A percentile compares a stretch with the other conserved stretches of the same genome.
These are phyloP conservation scores for Carex arenaria DNA, from an alignment of 202 grass and related monocot genomes.

Conservation along the genomic window DNA sequence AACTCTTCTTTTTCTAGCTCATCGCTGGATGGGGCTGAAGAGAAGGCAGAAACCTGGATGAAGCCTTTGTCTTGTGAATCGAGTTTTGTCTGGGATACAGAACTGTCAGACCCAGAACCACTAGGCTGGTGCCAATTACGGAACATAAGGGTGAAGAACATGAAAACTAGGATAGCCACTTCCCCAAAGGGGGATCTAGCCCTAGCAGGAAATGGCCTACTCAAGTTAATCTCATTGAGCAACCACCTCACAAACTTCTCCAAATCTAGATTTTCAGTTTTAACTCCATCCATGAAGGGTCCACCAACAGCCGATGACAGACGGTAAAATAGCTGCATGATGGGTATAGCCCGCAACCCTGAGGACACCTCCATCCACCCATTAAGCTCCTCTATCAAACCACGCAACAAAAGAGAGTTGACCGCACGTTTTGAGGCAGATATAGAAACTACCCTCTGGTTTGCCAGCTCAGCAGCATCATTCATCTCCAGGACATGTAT, in stretches of 20 bases:
- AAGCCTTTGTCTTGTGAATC: slow-evolving; percentile 73
- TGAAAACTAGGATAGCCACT: slow-evolving; percentile 93
- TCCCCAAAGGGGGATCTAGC: slow-evolving; percentile 76
- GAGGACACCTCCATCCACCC: slow-evolving; percentile 86
- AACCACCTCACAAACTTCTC: slow-evolving; percentile 98
- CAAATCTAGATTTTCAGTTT: slow-evolving; percentile 87
- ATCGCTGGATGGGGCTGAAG: slow-evolving; percentile 39
- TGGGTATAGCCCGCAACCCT: slow-evolving; percentile 76
- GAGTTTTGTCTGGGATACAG: slow-evolving; percentile 45
- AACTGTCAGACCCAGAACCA: slow-evolving; percentile 50
- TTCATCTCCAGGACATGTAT: slow-evolving; percentile 69
- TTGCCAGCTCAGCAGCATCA: slow-evolving; percentile 52
- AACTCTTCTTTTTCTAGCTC: slow-evolving; percentile 89
- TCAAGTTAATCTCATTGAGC: slow-evolving; percentile 83
- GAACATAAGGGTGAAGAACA: slow-evolving; percentile 99
- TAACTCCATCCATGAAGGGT: slow-evolving; percentile 94
- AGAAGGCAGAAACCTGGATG: slow-evolving; percentile 39
- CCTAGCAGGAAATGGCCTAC: slow-evolving; percentile 73
- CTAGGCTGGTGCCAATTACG: slow-evolving; percentile 99
- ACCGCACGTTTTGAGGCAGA: slow-evolving; percentile 85
- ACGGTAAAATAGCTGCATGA: slow-evolving; percentile 95
- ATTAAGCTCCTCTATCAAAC: slow-evolving; percentile 85
- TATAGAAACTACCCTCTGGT: slow-evolving; percentile 83
- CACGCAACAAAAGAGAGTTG: slow-evolving; percentile 71
- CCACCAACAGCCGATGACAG: slow-evolving; percentile 93